Evolutionary conservation across 2,329 filamentous ascomycete genomes (phyloP), one percentile per base, ranked within the genome.

Genomic region (Aspergillus awamori): DNA sequence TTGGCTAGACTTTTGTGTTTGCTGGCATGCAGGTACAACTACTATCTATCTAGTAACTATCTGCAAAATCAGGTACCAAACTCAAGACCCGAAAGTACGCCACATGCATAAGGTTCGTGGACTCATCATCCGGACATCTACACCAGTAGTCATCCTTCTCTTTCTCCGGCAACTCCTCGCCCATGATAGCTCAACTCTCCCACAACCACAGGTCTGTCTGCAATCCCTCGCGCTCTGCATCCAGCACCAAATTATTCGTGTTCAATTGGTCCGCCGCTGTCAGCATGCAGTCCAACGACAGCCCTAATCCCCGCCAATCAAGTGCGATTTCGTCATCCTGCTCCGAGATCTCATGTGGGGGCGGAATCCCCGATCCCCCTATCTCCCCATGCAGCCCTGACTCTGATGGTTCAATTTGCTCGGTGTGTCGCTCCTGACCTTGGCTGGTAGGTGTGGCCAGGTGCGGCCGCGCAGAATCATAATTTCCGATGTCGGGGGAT

Each of bases 231-330:
- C 45, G 47, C 22, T 67, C 66, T 6, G 55, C 59, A 49, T 66
- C 64, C 28, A 61, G n/a, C n/a, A 67, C 49, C 28, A 62, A n/a
- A 45, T 62, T 63, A 41, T 63, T 59, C 20, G 65, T 58, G 43
- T 65, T 65, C 51, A 69, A n/a, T 43, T 67, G 58, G 28, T 69
- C 62, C 10, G 67, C 64, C 15, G 63, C 67, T 1, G 64, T 65
- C 2, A 67, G 61, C 67, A 69, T 69, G 10, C 66, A 63, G 28
- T 66, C 62, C 59, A 69, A 39, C 10, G 67, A 69, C n/a, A 65
- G n/a, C 1, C 65, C 67, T 10, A 66, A 62, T 22, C 65, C 65
- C 17, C 65, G 53, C 67, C 67, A 69, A 20, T 67, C 65, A 15
- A 67, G 61, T 2, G 53, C 41, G 2, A 68, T 33, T 0, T 67